phyloP scores from a whole-genome alignment of 139 green algal genomes.

The Chlamydomonas asymmetrica region DNA sequence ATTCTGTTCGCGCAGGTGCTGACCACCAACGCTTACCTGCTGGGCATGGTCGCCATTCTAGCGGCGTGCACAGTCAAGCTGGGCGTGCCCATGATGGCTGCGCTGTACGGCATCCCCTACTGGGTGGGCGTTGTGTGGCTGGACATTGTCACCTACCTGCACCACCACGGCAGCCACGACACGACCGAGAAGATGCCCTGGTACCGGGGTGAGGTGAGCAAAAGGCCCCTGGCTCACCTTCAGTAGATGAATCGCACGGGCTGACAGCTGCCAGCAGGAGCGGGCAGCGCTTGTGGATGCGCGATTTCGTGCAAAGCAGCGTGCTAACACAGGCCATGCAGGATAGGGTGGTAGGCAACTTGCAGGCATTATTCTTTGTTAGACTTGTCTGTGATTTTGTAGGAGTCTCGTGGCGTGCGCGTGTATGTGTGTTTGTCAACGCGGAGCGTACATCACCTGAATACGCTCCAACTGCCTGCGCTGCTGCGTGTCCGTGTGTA shows the following conservation, averaged over 20 bases:
- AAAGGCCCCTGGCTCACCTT: constrained; percentile 5
- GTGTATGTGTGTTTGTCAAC: too few relatives aligned
- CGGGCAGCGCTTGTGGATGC: too few relatives aligned
- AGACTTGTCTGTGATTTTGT: too few relatives aligned
- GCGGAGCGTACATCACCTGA: too few relatives aligned
- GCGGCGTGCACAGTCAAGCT: constrained; percentile 68
- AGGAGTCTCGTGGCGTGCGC: too few relatives aligned
- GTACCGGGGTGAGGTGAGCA: constrained; percentile 80
- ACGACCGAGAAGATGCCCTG: constrained; percentile 84
- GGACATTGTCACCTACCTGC: constrained; percentile 95
- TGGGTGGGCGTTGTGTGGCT: constrained; percentile 91
- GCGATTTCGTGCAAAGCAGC: too few relatives aligned
- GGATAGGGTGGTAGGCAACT: too few relatives aligned
- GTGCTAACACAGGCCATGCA: too few relatives aligned
- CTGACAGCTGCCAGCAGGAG: too few relatives aligned
- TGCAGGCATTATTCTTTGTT: too few relatives aligned
- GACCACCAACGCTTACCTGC: constrained; percentile 82
- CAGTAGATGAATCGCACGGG: too few relatives aligned
- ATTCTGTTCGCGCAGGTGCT: constrained; percentile 41
- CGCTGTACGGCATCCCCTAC: constrained; percentile 93
- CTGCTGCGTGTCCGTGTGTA: constrained; percentile 22
- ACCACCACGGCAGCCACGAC: constrained; percentile 86
- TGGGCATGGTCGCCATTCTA: constrained; percentile 82
- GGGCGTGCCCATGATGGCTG: constrained; percentile 79
- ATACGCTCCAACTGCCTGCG: too few relatives aligned